Evolutionary conservation across 2,329 filamentous ascomycete genomes (phyloP).

Genomic region (Sclerotinia glacialis): DNA sequence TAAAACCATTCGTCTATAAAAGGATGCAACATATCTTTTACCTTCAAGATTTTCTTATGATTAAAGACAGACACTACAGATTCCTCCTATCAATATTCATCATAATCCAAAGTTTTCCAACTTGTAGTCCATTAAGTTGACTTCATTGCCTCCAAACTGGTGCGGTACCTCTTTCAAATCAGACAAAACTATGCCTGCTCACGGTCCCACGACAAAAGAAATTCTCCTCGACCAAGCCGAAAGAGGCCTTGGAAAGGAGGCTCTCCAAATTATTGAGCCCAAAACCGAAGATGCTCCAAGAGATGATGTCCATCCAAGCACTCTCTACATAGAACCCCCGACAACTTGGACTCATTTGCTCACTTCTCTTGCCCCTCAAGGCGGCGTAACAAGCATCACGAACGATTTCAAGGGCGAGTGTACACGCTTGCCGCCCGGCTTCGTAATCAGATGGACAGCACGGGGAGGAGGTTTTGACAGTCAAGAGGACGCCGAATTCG

Average conservation of each 20-base stretch:
- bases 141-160: not conserved
- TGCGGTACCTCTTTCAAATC: not conserved
- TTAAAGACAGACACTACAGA: not conserved
- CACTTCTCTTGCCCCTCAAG: not conserved
- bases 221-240: not conserved
- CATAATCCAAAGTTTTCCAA: not conserved
- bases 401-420: not conserved
- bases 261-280: not conserved
- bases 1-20: too few relatives aligned
- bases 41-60: not conserved
- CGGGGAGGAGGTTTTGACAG: not conserved
- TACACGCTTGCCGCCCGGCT: not conserved
- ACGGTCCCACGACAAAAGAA: not conserved
- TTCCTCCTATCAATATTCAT: not conserved
- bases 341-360: not conserved
- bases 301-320: accelerated
- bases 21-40: too few relatives aligned
- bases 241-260: not conserved
- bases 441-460: not conserved
- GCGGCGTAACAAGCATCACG: not conserved
- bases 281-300: not conserved
- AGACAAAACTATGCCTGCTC: not conserved
- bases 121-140: not conserved
- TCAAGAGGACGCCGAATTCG: not conserved
- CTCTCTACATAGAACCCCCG: not conserved